Base-by-base conservation (phyloP, 1,139 yeast genomes). In the Chernovozyma aurita region DNA sequence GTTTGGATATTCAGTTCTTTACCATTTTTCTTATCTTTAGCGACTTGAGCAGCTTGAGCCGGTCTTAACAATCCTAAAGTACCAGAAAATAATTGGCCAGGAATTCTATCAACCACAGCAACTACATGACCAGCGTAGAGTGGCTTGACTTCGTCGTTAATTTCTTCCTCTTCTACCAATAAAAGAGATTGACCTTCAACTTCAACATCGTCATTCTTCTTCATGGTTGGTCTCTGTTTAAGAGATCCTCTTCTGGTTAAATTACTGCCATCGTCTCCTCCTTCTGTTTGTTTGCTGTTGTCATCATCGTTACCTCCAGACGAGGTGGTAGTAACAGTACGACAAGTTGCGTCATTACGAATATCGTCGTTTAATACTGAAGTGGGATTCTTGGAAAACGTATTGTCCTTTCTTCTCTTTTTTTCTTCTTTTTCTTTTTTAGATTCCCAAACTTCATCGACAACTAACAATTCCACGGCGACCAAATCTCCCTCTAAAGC, bases 51-150 rank as follows among this genome's bases (percentile, higher is more conserved):
- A 43, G 95, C 97, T 53, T 94, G 95, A 3, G 97, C 92, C 4
- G 98, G 98, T 59, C 98, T 80, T 46, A 92, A 74, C 36, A 92
- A 68, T 0, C 97, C 97, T 43, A 92, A 70, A 17, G 97, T 88
- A 46, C 98, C 97, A 20, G 92, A 78, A 56, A 92, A 92, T 45
- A 90, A 71, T 60, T 92, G 98, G 15, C 97, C 97, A 0, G 97
- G 96, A 42, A 92, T 88, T 58, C 98, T 83, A 57, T 92, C 98
- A 49, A 92, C 85, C 17, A 92, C 96, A 1, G 98, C 98, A 43
- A 92, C 97, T 41, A 92, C 95, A 55, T 92, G 98, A 26, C 98
- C 98, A 2, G 98, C 97, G 53, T 92, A 92, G 38, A 92, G 70
- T 8, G 98, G 98, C 58, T 86, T 90, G 47, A 81, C 78, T 34